A percentile compares a stretch with the other conserved stretches of the same genome.
phyloP scores from a whole-genome alignment of 768 basidiomycete species.

The Neoboletus brunneissimus region DNA sequence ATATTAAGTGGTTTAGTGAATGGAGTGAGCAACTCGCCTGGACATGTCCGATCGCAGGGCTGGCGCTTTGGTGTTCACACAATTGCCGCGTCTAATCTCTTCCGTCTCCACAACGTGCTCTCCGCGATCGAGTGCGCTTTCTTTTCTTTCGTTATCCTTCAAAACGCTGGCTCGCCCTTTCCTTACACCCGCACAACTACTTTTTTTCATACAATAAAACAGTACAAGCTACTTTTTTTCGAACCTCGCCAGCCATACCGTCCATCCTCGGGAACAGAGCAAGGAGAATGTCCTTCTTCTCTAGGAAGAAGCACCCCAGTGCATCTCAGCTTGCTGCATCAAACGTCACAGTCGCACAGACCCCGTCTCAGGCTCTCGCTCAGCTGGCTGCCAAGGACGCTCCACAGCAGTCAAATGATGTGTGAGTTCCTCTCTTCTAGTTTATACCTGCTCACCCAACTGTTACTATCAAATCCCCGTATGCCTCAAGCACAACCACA shows the following conservation, averaged over 20 bases:
- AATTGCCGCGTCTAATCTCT: slow-evolving; percentile 13
- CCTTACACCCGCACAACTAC: background rate
- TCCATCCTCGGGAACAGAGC: slow-evolving; percentile 58
- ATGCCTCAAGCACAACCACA: slow-evolving; percentile 8
- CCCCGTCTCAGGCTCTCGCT: slow-evolving; percentile 66
- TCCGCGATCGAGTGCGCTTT: slow-evolving; percentile 1
- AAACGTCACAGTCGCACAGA: slow-evolving; percentile 57
- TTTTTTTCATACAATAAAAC: slow-evolving; percentile 12
- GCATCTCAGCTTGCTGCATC: slow-evolving; percentile 42
- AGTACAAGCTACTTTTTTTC: slow-evolving; percentile 16
- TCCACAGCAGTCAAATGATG: slow-evolving; percentile 31
- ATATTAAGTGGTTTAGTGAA: slow-evolving; percentile 1
- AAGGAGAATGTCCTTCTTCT: slow-evolving; percentile 93
- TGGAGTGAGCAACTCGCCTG: slow-evolving; percentile 1
- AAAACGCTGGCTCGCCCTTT: slow-evolving; percentile 26
- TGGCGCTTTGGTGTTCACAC: slow-evolving; percentile 8
- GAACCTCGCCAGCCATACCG: slow-evolving; percentile 55
- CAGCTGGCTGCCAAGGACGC: slow-evolving; percentile 44
- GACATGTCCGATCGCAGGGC: background rate
- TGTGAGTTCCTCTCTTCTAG: slow-evolving; percentile 32
- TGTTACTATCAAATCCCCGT: background rate
- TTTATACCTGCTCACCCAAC: slow-evolving; percentile 1
- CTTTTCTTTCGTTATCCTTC: slow-evolving; percentile 13
- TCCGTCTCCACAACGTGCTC: slow-evolving; percentile 18
- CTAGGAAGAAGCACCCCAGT: slow-evolving; percentile 74